These are phyloP conservation scores for Pistacia atlantica DNA, from an alignment of 345 rosid genomes.

Conservation along the genomic window DNA sequence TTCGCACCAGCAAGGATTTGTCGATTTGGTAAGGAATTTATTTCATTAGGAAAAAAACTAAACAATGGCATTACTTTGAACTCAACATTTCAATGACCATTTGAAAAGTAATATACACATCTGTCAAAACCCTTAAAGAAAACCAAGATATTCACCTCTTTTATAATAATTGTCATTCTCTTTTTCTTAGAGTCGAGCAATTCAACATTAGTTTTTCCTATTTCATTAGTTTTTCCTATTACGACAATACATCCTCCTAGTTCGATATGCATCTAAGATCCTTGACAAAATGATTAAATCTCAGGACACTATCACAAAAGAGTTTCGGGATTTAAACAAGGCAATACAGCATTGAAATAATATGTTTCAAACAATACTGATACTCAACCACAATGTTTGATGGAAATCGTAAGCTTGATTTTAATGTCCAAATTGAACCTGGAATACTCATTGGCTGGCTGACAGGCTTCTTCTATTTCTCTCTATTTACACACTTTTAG, in stretches of 20 bases:
- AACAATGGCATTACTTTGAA: constrained; percentile 5
- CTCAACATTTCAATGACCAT: background rate
- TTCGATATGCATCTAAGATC: constrained; percentile 92
- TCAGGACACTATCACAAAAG: constrained; percentile 20
- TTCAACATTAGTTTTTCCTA: constrained; percentile 90
- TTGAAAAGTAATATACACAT: constrained; percentile 17
- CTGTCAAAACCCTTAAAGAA: background rate
- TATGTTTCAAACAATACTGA: background rate
- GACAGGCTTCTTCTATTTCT: no score
- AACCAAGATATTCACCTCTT: constrained; percentile 61
- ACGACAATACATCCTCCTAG: constrained; percentile 83
- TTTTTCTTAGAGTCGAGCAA: constrained; percentile 77
- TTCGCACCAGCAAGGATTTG: constrained; percentile 89
- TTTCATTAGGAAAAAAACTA: constrained; percentile 26
- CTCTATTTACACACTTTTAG: no score
- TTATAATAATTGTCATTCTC: constrained; percentile 72
- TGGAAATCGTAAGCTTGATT: no score
- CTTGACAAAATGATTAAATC: constrained; percentile 38
- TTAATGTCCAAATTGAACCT: no score
- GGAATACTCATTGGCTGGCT: no score
- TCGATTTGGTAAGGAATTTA: constrained; percentile 95
- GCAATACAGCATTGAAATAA: background rate
- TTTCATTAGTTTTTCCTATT: constrained; percentile 81
- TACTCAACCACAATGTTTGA: no score
- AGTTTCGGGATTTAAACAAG: background rate